Evolutionary conservation across 2,329 filamentous ascomycete species (phyloP).

Genomic region (Fusarium coffeatum): DNA sequence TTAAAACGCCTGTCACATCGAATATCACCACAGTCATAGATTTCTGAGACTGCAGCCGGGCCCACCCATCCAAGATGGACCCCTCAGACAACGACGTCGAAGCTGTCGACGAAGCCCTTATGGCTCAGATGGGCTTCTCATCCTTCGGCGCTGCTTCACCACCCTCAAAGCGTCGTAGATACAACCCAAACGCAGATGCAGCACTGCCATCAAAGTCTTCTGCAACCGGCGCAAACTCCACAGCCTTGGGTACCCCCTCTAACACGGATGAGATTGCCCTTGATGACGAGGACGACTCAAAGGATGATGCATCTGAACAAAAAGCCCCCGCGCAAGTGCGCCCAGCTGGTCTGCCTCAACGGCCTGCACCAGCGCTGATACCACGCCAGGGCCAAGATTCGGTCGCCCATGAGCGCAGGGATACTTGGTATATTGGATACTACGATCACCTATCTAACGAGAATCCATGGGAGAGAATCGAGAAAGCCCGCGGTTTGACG

Average conservation of each 20-base stretch:
- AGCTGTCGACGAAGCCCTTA: conserved; percentile 56
- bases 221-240: conserved; percentile 53
- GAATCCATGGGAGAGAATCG: conserved; percentile 76
- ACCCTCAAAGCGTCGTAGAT: conserved; percentile 74
- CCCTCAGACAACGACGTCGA: conserved; percentile 21
- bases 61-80: conserved; percentile 7
- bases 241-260: conserved; percentile 46
- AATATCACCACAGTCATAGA: not conserved
- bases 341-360: conserved; percentile 50
- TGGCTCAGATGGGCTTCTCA: conserved; percentile 79
- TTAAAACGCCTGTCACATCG: not conserved
- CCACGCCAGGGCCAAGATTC: conserved; percentile 29
- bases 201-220: conserved; percentile 46
- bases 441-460: conserved; percentile 76
- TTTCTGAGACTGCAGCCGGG: not conserved
- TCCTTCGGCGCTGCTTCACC: conserved; percentile 71
- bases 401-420: conserved; percentile 7
- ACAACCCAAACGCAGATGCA: conserved; percentile 67
- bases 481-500: conserved; percentile 59
- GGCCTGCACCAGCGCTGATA: conserved; percentile 41
- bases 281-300: conserved; percentile 47
- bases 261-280: conserved; percentile 62
- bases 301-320: conserved; percentile 28
- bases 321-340: conserved; percentile 47
- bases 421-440: conserved; percentile 72